Evolutionary conservation across 2,329 filamentous ascomycete genomes (phyloP).

Genomic region (Neofusicoccum parvum): DNA sequence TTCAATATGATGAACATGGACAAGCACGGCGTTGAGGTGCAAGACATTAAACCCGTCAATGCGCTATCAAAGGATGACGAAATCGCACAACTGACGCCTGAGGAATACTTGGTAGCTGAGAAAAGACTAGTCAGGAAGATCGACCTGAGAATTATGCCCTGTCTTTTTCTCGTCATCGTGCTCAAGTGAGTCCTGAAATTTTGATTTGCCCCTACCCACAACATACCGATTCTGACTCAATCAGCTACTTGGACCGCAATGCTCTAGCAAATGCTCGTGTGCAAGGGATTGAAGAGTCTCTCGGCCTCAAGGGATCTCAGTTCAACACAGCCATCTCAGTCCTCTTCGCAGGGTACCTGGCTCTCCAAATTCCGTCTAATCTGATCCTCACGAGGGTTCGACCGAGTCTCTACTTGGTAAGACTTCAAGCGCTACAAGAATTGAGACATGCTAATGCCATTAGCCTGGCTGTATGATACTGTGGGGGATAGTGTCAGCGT

Average conservation of each 20-base stretch:
- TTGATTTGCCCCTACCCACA: not conserved
- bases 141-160: slow-evolving; percentile 40
- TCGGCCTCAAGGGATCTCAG: not conserved
- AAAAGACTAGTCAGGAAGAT: slow-evolving; percentile 36
- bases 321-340: slow-evolving; percentile 56
- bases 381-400: slow-evolving; percentile 41
- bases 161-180: slow-evolving; percentile 43
- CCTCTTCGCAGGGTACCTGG: slow-evolving; percentile 54
- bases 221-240: not conserved
- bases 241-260: slow-evolving; percentile 52
- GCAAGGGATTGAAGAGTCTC: slow-evolving; percentile 60
- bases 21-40: not conserved
- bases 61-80: slow-evolving; percentile 28
- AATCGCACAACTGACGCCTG: slow-evolving; percentile 33
- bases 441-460: not conserved
- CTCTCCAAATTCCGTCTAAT: slow-evolving; percentile 43
- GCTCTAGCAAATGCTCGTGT: slow-evolving; percentile 67
- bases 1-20: not conserved
- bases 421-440: not conserved
- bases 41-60: not conserved
- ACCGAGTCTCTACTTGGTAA: not conserved
- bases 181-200: slow-evolving; percentile 29
- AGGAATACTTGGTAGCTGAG: slow-evolving; percentile 34
- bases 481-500: slow-evolving; percentile 5
- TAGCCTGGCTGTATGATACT: slow-evolving; percentile 1